Evolutionary conservation across 31 red algal genomes (phyloP), one percentile per base, ranked within the genome.

Genomic region (Odonthalia washingtoniensis): DNA sequence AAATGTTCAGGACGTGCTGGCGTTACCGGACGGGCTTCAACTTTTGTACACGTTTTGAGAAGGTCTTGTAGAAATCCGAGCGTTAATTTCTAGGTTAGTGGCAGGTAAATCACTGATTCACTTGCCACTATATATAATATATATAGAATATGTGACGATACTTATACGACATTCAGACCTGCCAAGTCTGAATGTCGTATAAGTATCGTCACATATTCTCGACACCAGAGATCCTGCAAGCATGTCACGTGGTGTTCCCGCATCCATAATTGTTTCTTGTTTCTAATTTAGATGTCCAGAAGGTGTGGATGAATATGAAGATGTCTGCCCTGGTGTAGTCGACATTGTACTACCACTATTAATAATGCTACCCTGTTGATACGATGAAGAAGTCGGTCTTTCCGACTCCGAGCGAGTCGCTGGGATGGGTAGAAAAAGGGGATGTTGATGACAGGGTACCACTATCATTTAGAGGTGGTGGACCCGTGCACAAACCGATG

Each of bases 1-100:
- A 78, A 34, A 0, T 72, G 72, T 72, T 85, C 53, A n/a, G 81
- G 53, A 34, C 82, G 31, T 4, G 82, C 89, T 2, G 89, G 89
- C 28, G 82, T 92, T 31, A 46, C 89, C 1, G 89, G 89, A 31
- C 89, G 89, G 40, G 85, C 89, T 4, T 92, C 72, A 1, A 92
- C 89, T 30, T 70, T 78, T 30, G 82, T 85, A 80, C 33, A 92
- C 89, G 33, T 81, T 78, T n/a, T 82, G 87, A 4, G 37, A 68
- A 4, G 87, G 87, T 17, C 78, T 77, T 37, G 87, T 90, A 43
- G 78, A 72, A 14, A 77, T 77, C 21, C 87, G 87, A 0, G 42
- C 53, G 65, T 82, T 45, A 5, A 72, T 75, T 38, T 74, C 60
- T 17, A 83, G 33, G 18, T 80, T 41, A 24, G 67, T 82, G 0